A percentile compares a stretch with the other conserved stretches of the same genome.
Conservation (phyloP, 1,284 basidiomycete genomes). For the Irpex sp. region DNA sequence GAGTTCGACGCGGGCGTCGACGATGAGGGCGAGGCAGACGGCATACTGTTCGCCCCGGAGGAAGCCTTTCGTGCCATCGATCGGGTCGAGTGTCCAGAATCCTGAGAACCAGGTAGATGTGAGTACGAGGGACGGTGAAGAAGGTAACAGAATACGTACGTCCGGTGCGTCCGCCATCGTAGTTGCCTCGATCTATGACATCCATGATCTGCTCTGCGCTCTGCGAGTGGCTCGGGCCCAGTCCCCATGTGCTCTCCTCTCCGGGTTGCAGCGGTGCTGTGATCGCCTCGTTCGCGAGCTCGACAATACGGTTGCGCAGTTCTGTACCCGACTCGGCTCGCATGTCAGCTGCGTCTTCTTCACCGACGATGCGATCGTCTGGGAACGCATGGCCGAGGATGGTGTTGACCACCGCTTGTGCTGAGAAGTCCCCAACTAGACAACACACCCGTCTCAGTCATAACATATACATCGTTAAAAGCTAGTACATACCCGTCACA, state of each 20-base stretch:
- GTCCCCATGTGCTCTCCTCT: constrained; percentile 58
- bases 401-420: constrained; percentile 85
- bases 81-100: constrained; percentile 91
- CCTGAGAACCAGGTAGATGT: constrained; percentile 37
- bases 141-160: constrained; percentile 44
- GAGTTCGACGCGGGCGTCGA: constrained; percentile 80
- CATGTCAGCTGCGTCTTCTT: constrained; percentile 89
- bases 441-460: neutral
- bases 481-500: constrained; percentile 69
- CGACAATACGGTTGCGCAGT: constrained; percentile 70
- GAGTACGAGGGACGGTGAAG: neutral
- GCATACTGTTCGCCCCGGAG: constrained; percentile 96
- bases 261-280: constrained; percentile 47
- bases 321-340: constrained; percentile 47
- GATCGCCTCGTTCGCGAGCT: constrained; percentile 84
- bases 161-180: constrained; percentile 74
- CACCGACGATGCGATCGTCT: constrained; percentile 87
- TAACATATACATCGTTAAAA: neutral
- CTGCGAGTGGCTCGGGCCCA: constrained; percentile 52
- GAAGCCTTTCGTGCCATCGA: constrained; percentile 95
- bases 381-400: constrained; percentile 80
- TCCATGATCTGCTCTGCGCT: constrained; percentile 65
- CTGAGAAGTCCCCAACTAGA: constrained; percentile 85
- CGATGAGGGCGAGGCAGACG: constrained; percentile 89
- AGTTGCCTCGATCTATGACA: constrained; percentile 85